Conservation (phyloP, 352 stramenopile genomes). For the Albugo laibachii region DNA sequence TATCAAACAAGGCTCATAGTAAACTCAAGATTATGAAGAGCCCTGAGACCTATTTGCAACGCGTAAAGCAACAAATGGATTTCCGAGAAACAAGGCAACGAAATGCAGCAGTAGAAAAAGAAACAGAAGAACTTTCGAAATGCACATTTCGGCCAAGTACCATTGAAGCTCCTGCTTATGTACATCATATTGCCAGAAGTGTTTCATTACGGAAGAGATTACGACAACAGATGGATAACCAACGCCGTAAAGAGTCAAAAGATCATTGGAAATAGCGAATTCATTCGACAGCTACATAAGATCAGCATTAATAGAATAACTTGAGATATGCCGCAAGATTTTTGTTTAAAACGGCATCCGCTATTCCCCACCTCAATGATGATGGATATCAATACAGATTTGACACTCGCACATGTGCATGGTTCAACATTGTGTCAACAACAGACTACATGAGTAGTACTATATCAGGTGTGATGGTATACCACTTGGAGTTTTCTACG, state of each 20-base stretch:
- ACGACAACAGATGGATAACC: constrained; percentile 20
- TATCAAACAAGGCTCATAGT: constrained; percentile 40
- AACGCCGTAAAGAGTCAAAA: background rate
- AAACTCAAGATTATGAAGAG: constrained; percentile 61
- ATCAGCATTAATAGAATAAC: too few species aligned
- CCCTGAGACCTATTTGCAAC: constrained; percentile 63
- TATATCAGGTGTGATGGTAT: too few species aligned
- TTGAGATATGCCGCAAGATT: too few species aligned
- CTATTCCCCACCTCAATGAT: too few species aligned
- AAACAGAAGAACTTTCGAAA: constrained; percentile 63
- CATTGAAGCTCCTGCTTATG: constrained; percentile 64
- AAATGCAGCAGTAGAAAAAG: constrained; percentile 53
- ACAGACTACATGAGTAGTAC: too few species aligned
- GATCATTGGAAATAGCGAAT: constrained; percentile 3
- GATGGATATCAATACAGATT: too few species aligned
- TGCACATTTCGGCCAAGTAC: constrained; percentile 73
- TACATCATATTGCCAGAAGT: constrained; percentile 62
- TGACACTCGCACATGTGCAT: too few species aligned
- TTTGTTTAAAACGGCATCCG: too few species aligned
- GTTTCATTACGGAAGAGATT: constrained; percentile 49
- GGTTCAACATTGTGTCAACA: too few species aligned
- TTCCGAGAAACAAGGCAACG: constrained; percentile 51
- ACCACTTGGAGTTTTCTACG: too few species aligned
- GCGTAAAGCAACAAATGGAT: constrained; percentile 59
- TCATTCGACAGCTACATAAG: too few species aligned